Evolutionary conservation across 2,329 filamentous ascomycete species (phyloP).

Genomic region (Fusarium concolor): DNA sequence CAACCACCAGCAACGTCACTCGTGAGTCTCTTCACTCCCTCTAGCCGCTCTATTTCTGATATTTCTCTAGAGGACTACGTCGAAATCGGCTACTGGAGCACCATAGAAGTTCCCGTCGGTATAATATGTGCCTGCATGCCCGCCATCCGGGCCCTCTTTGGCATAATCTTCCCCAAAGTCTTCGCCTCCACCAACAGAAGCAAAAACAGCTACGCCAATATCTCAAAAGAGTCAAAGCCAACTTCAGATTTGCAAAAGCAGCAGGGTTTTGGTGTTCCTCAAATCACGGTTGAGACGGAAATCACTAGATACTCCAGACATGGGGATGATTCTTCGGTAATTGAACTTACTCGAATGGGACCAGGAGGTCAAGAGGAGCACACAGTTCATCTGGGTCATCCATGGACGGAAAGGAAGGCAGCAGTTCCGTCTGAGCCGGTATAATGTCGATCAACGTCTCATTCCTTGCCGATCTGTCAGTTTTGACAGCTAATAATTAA

Average conservation of each 20-base stretch:
- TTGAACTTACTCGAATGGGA: constrained; percentile 12
- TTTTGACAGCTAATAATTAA: no score
- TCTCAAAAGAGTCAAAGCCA: neutral
- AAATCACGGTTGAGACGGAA: neutral
- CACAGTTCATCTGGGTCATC: no score
- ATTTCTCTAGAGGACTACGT: constrained; percentile 39
- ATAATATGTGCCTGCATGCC: constrained; percentile 50
- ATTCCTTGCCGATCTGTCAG: no score
- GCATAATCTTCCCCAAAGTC: constrained; percentile 31
- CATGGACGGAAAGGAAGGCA: constrained; percentile 6
- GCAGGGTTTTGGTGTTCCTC: neutral
- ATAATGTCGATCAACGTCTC: neutral
- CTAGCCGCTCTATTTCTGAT: neutral
- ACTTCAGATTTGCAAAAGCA: neutral
- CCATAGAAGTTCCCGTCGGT: constrained; percentile 47
- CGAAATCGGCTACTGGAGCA: constrained; percentile 45
- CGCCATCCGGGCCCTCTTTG: constrained; percentile 34
- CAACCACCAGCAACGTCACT: constrained; percentile 21
- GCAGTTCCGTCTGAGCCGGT: constrained; percentile 11
- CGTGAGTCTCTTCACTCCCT: neutral
- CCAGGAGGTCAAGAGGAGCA: neutral
- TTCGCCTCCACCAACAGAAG: constrained; percentile 22
- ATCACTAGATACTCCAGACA: neutral
- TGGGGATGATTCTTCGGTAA: neutral
- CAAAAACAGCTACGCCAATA: constrained; percentile 30